phyloP scores from a whole-genome alignment of 2,329 filamentous ascomycete species.

The Penicillium fuscoglaucum region DNA sequence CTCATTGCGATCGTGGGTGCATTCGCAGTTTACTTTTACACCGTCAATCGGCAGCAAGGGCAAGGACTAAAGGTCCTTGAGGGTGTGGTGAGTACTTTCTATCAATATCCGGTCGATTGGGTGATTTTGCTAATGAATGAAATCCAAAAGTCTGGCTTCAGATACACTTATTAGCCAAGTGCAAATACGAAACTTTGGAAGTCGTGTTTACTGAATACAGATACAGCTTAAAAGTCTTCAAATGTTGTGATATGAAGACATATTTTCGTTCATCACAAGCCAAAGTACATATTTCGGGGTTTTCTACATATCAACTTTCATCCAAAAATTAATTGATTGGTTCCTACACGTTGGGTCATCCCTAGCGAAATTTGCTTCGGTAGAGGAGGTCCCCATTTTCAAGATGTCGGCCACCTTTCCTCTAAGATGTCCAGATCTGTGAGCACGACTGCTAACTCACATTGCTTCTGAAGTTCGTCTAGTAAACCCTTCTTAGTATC shows the following conservation, averaged over 20 bases:
- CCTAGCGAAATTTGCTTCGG: background rate
- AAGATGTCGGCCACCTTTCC: too few relatives aligned
- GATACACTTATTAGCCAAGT: slow-evolving; percentile 35
- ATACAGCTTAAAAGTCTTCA: background rate
- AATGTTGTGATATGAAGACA: background rate
- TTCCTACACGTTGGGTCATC: background rate
- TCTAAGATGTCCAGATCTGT: too few relatives aligned
- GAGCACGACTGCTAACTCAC: too few relatives aligned
- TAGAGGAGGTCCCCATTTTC: too few relatives aligned
- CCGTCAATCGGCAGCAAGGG: slow-evolving; percentile 52
- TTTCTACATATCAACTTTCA: background rate
- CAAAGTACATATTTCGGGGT: background rate
- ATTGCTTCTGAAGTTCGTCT: too few relatives aligned
- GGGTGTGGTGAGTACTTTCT: slow-evolving; percentile 35
- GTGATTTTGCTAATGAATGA: slow-evolving; percentile 1
- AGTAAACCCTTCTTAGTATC: too few relatives aligned
- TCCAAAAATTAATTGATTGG: background rate
- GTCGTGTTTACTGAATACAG: background rate
- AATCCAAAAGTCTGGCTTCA: slow-evolving; percentile 31
- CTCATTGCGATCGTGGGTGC: slow-evolving; percentile 56
- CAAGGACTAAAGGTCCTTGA: slow-evolving; percentile 54
- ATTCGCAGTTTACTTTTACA: slow-evolving; percentile 57
- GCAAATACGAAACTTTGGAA: background rate
- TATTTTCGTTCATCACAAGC: background rate
- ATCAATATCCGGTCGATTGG: background rate